Evolutionary conservation across 371 early-diverging fungal genomes (phyloP).

Genomic region (Blastocladiella emersonii): DNA sequence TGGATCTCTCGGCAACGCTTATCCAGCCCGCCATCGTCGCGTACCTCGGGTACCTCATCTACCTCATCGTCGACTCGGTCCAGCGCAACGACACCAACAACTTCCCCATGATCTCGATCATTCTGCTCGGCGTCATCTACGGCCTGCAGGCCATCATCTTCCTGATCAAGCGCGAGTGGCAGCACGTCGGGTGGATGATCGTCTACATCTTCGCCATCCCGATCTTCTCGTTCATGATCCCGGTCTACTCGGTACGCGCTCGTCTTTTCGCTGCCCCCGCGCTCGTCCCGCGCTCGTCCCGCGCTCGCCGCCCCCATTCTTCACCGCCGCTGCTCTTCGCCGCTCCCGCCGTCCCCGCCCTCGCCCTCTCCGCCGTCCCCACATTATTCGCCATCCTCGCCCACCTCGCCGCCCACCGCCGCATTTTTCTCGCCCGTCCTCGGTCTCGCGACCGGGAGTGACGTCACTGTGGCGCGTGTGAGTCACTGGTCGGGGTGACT

Average conservation of each 20-base stretch:
- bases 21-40: constrained; percentile 84
- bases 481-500: too few relatives aligned
- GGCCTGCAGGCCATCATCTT: constrained; percentile 75
- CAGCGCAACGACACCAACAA: constrained; percentile 27
- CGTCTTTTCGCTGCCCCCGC: too few relatives aligned
- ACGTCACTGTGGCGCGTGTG: too few relatives aligned
- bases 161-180: constrained; percentile 75
- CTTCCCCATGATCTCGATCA: constrained; percentile 43
- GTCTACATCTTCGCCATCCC: constrained; percentile 77
- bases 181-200: constrained; percentile 96
- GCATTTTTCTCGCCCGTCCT: too few relatives aligned
- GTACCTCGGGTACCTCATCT: constrained; percentile 32
- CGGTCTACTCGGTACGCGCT: constrained; percentile 70
- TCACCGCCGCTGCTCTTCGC: too few relatives aligned
- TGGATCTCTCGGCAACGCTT: constrained; percentile 86
- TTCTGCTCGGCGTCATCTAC: constrained; percentile 52
- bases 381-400: too few relatives aligned
- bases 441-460: too few relatives aligned
- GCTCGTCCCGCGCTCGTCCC: too few relatives aligned
- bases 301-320: too few relatives aligned
- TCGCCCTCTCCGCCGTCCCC: too few relatives aligned
- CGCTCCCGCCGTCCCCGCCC: too few relatives aligned
- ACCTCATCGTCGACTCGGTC: constrained; percentile 14
- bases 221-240: constrained; percentile 67
- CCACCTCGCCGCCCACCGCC: too few relatives aligned